Conservation (phyloP, 352 stramenopile species). For the Globisporangium cederbergense region DNA sequence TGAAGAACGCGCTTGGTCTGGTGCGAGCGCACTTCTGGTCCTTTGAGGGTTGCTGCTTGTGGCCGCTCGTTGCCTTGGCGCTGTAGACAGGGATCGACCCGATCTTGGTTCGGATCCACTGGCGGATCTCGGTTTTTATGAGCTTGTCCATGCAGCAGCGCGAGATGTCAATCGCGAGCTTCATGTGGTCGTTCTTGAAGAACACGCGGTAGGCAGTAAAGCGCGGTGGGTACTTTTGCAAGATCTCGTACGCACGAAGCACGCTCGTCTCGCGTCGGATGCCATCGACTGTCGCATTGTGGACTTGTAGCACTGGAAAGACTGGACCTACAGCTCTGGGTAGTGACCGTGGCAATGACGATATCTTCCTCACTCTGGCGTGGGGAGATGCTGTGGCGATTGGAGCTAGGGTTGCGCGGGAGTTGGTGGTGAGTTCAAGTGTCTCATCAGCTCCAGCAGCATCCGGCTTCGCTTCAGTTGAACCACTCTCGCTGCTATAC, state of each 20-base stretch:
- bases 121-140: slow-evolving; percentile 4
- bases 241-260: slow-evolving; percentile 4
- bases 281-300: background rate
- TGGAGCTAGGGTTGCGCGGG: background rate
- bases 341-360: background rate
- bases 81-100: background rate
- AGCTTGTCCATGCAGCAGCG: slow-evolving; percentile 9
- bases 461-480: background rate
- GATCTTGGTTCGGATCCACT: slow-evolving; percentile 9
- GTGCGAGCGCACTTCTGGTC: background rate
- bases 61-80: background rate
- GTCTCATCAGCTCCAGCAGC: background rate
- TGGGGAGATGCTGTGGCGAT: background rate
- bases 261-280: background rate
- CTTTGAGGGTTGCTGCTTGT: background rate
- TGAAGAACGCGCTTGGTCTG: background rate
- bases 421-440: background rate
- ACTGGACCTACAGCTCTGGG: background rate
- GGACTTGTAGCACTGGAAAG: background rate
- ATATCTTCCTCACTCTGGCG: background rate
- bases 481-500: background rate
- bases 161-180: slow-evolving; percentile 10
- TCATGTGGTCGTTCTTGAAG: slow-evolving; percentile 12
- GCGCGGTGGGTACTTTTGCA: background rate
- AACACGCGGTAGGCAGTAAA: slow-evolving; percentile 11